Percentiles rank a stretch among this genome's conserved stretches.
Evolutionary conservation across 306 rosid genomes (phyloP).

Genomic region (Acacia confusa): DNA sequence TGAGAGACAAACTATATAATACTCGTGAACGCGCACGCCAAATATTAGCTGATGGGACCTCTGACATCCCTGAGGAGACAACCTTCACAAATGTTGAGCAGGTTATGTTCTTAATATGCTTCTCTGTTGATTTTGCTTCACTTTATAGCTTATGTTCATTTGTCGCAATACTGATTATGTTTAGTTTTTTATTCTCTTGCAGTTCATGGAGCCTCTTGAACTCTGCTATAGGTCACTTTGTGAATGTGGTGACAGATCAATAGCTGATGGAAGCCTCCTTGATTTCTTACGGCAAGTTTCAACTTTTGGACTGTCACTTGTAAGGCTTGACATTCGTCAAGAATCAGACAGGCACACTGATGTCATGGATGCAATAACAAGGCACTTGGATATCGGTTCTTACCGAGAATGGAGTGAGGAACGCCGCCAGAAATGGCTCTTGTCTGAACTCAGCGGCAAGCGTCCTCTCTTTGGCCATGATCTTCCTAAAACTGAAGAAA

Average conservation of each 20-base stretch:
- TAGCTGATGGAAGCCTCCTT: slow-evolving; percentile 3
- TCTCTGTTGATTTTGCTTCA: background rate
- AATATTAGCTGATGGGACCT: background rate
- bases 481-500: background rate
- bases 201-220: slow-evolving; percentile 1
- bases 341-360: slow-evolving; percentile 5
- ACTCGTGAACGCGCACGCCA: background rate
- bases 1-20: background rate
- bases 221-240: background rate
- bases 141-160: background rate
- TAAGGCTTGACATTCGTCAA: background rate
- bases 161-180: background rate
- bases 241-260: background rate
- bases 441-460: background rate
- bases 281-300: background rate
- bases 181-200: background rate
- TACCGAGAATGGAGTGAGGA: background rate
- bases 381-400: background rate
- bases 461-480: background rate
- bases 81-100: background rate
- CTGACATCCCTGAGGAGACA: background rate
- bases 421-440: background rate
- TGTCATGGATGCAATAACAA: background rate
- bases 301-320: background rate
- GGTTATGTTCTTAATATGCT: background rate